Percentiles rank a stretch among this genome's conserved stretches.
These are phyloP conservation scores for Candida tetrigidarum DNA, from an alignment of 1,139 yeast species.

Conservation along the genomic window DNA sequence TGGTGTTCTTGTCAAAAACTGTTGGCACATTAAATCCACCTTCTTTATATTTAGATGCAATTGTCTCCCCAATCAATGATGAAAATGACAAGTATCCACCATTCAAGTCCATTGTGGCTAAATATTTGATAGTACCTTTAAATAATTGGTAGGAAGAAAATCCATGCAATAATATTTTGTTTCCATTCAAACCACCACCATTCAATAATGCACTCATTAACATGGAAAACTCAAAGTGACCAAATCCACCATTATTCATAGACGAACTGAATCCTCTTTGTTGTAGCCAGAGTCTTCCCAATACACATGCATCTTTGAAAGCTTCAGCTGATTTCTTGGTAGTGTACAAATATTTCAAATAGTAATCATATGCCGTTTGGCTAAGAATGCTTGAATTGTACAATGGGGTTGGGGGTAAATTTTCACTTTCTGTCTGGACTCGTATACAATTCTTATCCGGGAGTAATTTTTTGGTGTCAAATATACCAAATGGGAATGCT, in stretches of 20 bases:
- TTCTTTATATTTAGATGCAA: conserved; percentile 54
- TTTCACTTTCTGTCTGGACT: conserved; percentile 54
- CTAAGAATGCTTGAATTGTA: conserved; percentile 83
- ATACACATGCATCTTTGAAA: conserved; percentile 85
- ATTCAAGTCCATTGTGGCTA: conserved; percentile 76
- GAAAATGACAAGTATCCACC: conserved; percentile 71
- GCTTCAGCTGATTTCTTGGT: conserved; percentile 77
- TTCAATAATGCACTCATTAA: conserved; percentile 79
- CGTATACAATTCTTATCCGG: conserved; percentile 84
- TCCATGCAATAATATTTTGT: conserved; percentile 78
- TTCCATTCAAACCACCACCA: conserved; percentile 83
- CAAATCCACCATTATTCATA: conserved; percentile 77
- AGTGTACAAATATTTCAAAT: conserved; percentile 75
- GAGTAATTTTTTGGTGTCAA: conserved; percentile 74
- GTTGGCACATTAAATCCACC: conserved; percentile 75
- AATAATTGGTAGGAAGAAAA: conserved; percentile 92
- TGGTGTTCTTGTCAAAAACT: conserved; percentile 72
- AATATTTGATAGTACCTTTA: conserved; percentile 80
- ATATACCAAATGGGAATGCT: conserved; percentile 71
- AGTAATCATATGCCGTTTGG: conserved; percentile 68
- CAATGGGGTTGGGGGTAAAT: conserved; percentile 75
- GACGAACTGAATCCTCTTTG: conserved; percentile 82
- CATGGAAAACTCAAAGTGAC: conserved; percentile 86
- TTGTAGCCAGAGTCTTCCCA: conserved; percentile 88
- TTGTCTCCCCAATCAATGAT: conserved; percentile 55